Percentiles rank a stretch among this genome's conserved stretches.
Evolutionary conservation across 345 rosid species (phyloP).

Genomic region (Laguncularia racemosa): DNA sequence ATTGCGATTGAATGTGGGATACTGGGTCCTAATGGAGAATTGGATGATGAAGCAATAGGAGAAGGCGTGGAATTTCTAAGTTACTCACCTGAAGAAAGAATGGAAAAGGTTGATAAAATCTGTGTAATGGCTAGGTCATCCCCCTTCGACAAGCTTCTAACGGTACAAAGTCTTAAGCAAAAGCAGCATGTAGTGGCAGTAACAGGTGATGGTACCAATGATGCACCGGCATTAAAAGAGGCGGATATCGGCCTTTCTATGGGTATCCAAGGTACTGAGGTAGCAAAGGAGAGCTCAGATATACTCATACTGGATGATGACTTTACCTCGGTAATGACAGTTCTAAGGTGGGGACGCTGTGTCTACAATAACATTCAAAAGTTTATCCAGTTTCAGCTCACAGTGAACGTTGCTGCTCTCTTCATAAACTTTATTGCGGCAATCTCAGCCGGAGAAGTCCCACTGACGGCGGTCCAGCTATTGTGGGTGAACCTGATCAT

Average conservation of each 20-base stretch:
- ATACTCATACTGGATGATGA: slow-evolving; percentile 67
- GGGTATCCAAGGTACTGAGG: slow-evolving; percentile 76
- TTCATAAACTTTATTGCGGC: slow-evolving; percentile 67
- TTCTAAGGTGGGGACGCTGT: slow-evolving; percentile 68
- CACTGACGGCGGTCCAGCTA: slow-evolving; percentile 54
- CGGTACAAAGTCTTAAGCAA: slow-evolving; percentile 67
- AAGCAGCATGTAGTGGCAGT: slow-evolving; percentile 72
- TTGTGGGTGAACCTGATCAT: slow-evolving; percentile 76
- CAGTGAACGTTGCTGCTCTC: slow-evolving; percentile 53
- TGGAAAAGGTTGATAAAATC: slow-evolving; percentile 43
- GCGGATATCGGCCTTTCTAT: slow-evolving; percentile 69
- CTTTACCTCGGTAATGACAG: slow-evolving; percentile 55
- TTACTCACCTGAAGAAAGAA: slow-evolving; percentile 31
- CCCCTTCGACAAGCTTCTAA: slow-evolving; percentile 58
- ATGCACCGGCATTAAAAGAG: slow-evolving; percentile 69
- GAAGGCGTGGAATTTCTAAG: slow-evolving; percentile 52
- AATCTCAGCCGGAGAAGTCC: slow-evolving; percentile 58
- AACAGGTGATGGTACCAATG: slow-evolving; percentile 64
- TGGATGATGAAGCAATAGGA: slow-evolving; percentile 26
- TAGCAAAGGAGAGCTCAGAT: slow-evolving; percentile 73
- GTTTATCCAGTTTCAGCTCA: slow-evolving; percentile 73
- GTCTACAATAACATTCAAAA: slow-evolving; percentile 70
- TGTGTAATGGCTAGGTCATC: slow-evolving; percentile 76
- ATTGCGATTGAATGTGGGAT: slow-evolving; percentile 72
- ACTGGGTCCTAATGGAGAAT: slow-evolving; percentile 25